Conservation (phyloP, 371 early-diverging fungal species). For the Chytridium lagenaria region DNA sequence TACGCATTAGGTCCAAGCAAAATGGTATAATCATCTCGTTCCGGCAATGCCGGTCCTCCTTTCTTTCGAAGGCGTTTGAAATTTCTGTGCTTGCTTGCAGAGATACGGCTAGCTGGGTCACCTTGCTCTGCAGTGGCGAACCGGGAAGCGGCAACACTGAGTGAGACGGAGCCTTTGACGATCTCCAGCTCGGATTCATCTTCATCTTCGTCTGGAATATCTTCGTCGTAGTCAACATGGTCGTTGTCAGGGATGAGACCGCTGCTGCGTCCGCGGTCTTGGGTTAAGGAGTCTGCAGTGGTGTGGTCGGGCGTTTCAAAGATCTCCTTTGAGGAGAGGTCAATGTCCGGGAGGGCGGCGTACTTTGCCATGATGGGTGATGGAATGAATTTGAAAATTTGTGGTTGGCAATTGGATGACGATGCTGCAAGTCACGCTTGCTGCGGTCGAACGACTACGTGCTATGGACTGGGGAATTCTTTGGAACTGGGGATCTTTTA, state of each 20-base stretch:
- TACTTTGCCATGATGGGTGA: neutral
- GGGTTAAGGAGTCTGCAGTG: neutral
- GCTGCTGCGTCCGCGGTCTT: neutral
- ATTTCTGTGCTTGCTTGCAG: neutral
- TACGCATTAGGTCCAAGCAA: slow-evolving; percentile 37
- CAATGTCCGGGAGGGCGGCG: slow-evolving; percentile 5
- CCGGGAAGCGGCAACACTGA: slow-evolving; percentile 1
- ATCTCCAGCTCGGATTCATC: slow-evolving; percentile 16
- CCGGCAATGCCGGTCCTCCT: slow-evolving; percentile 39
- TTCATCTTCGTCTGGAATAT: slow-evolving; percentile 30
- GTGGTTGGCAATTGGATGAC: neutral
- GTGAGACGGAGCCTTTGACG: slow-evolving; percentile 5
- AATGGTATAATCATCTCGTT: slow-evolving; percentile 43
- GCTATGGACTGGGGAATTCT: too few relatives aligned
- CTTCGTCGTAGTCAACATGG: slow-evolving; percentile 14
- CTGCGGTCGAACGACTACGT: too few relatives aligned
- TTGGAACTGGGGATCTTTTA: too few relatives aligned
- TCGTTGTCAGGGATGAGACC: neutral
- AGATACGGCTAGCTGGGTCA: neutral
- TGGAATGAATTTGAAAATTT: neutral
- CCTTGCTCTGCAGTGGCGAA: slow-evolving; percentile 8
- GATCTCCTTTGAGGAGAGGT: slow-evolving; percentile 39
- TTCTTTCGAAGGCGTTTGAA: slow-evolving; percentile 21
- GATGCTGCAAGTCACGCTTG: too few relatives aligned
- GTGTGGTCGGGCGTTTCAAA: slow-evolving; percentile 48